Evolutionary conservation across 2,329 filamentous ascomycete species (phyloP), one percentile per base, ranked within the genome.

Genomic region (Orbilia ellipsospora): DNA sequence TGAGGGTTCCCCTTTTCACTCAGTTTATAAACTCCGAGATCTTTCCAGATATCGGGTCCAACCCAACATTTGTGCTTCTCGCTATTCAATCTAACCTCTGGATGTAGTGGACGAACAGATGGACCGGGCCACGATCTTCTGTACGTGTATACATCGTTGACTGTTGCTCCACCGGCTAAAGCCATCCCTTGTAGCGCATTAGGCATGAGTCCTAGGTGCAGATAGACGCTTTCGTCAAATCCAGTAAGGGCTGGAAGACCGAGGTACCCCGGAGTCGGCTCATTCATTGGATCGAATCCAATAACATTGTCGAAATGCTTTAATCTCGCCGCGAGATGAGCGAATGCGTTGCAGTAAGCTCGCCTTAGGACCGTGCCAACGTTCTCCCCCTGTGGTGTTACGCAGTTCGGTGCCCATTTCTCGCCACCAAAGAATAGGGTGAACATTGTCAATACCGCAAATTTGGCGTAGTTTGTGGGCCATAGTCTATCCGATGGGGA

Each of bases 321-420:
- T 57, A 80, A 55, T 73, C 91, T 88, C 80, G 88, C 87, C 0
- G 94, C 94, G 6, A 99, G 85, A 81, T 96, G 91, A 18, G 88
- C 88, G 78, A 92, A 92, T 15, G 95, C 93, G 31, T 85, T 86
- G 77, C 97, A 86, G 78, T 94, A 97, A 81, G 98, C 95, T 40
- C 87, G 86, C 80, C 97, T 93, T 10, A 99, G 85, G 81, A 93
- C 98, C 79, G 99, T 94, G 80, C 98, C 94, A 65, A 99, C 97
- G 80, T 99, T 99, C 81, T 93, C 86, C 50, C 93, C 93, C 81
- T 98, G 90, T 4, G 72, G 72, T 76, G 72, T 61, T 59, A 79
- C 16, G 73, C 78, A 26, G 61, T 96, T 97, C 1, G 95, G 95
- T 0, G 95, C 92, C 84, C 97, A 98, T 80, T 96, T 92, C 78